Conservation (phyloP, 139 green algal genomes). For the Eudorina sp. region DNA sequence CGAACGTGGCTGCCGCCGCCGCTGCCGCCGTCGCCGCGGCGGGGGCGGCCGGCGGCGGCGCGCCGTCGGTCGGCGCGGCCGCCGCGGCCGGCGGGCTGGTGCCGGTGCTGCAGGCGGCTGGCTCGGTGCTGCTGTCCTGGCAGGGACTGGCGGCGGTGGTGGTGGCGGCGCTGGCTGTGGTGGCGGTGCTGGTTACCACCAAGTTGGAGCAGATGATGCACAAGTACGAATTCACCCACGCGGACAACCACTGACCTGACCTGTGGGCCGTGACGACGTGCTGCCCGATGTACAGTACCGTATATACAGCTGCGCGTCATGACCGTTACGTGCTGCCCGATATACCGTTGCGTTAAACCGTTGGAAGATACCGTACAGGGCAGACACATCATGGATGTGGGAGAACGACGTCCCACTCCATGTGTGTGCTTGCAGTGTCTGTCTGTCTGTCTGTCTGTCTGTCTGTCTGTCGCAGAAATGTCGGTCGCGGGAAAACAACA, state of each 20-base stretch:
- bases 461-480: not conserved
- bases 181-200: not conserved
- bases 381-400: no score
- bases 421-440: no score
- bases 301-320: not conserved
- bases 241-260: not conserved
- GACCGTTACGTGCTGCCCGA: not conserved
- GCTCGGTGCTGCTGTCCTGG: not conserved
- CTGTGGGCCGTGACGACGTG: not conserved
- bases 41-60: not conserved
- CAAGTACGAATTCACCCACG: not conserved
- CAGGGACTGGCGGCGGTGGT: not conserved
- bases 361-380: no score
- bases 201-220: slow-evolving; percentile 25
- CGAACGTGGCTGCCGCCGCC: not conserved
- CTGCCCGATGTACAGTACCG: not conserved
- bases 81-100: not conserved
- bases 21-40: not conserved
- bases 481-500: not conserved
- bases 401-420: not conserved
- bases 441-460: not conserved
- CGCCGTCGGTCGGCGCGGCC: not conserved
- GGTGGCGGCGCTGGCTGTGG: not conserved
- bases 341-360: not conserved
- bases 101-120: not conserved